Evolutionary conservation across 495 filamentous ascomycete species (phyloP), one percentile per base, ranked within the genome.

Genomic region (Aspergillus hancockii): DNA sequence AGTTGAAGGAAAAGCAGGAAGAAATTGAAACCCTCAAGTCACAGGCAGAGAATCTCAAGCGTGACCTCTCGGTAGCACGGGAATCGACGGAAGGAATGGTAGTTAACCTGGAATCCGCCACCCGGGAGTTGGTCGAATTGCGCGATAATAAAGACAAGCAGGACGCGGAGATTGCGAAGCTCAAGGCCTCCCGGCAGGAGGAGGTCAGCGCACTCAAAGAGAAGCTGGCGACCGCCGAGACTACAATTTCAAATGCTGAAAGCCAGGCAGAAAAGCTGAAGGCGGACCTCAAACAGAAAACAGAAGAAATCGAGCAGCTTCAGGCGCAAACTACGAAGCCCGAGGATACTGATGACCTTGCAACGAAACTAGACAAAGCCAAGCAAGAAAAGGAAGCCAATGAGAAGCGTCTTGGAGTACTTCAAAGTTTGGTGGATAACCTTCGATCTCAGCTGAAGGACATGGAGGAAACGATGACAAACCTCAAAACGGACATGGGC

Each of bases 1-100:
- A 87, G 61, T 64, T 91, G 50, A 75, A 86, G 59, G 76, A 78
- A 54, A 81, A 81, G 43, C 84, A 91, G 58, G 77, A 82, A 32
- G 87, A 92, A 66, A 81, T 92, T 31, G 80, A 82, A 34, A 76
- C 78, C 19, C 81, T 93, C 18, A 88, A 88, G 63, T 69, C 75
- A 10, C 84, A 90, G 54, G 71, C 90, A 18, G 80, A 81, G 23
- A 80, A 73, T 41, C 74, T 86, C 21, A 78, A 79, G 66, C 70
- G 71, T 4, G 81, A 84, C 58, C 69, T 85, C 25, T 74, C 79
- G 0, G 80, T 83, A 28, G 78, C 85, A 3, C 82, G 85, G 47
- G 87, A 90, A 67, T 85, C 86, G 7, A 88, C 84, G 8, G 77
- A 86, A 58, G 80, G 81, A 19, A 83, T 90, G 73, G 83, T 83